phyloP scores from a whole-genome alignment of 768 basidiomycete genomes.

The Phanerodontia chrysosporium region DNA sequence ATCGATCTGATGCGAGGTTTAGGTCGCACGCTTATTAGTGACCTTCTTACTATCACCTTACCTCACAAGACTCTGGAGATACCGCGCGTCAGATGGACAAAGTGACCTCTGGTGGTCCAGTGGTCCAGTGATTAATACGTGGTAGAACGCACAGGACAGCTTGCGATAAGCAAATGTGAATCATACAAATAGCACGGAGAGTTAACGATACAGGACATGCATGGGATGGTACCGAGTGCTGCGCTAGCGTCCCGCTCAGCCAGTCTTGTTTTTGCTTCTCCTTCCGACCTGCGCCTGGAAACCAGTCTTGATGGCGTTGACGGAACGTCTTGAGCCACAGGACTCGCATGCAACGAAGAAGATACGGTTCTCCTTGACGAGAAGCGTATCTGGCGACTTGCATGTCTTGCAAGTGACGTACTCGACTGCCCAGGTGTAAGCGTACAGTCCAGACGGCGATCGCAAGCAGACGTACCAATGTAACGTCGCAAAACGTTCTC shows the following conservation, averaged over 20 bases:
- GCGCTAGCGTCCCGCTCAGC: constrained; percentile 28
- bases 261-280: constrained; percentile 78
- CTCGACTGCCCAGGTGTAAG: constrained; percentile 56
- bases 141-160: no score
- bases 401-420: constrained; percentile 99
- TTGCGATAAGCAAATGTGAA: background rate
- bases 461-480: constrained; percentile 64
- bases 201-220: constrained; percentile 5
- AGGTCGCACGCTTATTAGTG: no score
- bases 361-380: constrained; percentile 97
- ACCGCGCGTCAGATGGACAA: no score
- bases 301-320: constrained; percentile 96
- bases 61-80: no score
- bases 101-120: no score
- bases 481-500: constrained; percentile 96
- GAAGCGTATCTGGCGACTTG: constrained; percentile 95
- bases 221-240: background rate
- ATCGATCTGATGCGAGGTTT: no score
- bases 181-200: background rate
- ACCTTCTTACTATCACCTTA: no score
- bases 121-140: no score
- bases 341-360: constrained; percentile 96
- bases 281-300: constrained; percentile 95
- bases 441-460: background rate
- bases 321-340: constrained; percentile 86